Evolutionary conservation across 768 basidiomycete species (phyloP), one percentile per base, ranked within the genome.

Genomic region (Harrya chromipes): DNA sequence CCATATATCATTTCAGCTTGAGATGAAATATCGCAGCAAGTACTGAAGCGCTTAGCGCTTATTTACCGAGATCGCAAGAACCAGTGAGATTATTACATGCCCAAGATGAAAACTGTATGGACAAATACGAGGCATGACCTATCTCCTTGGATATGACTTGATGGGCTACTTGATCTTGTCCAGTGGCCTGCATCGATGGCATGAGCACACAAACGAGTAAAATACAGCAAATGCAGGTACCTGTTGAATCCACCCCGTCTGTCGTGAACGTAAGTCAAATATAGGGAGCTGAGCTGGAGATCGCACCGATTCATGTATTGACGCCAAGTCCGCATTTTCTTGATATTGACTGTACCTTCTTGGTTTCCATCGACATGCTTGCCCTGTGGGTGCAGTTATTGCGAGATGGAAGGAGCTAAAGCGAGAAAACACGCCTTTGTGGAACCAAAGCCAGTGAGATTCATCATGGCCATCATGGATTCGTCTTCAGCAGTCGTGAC

Each of bases 281-380:
- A 46, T 41, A 51, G 38, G 8, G 34, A 54, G 23, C n/a, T 43
- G 34, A 27, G 14, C 17, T 26, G 24, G 12, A n/a, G 53, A 27
- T 52, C 77, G 41, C 59, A 84, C 83, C 93, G 81, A 68, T 97
- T 97, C 95, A 99, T 99, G 69, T 99, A 99, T 70, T 98, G 95
- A 56, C 93, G 78, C 94, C 93, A 95, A 21, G 91, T 94, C 52
- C 92, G 76, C 49, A 80, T 81, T 72, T 91, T 93, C 77, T 89
- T 93, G 58, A 87, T 69, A 46, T 81, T 68, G 31, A 74, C 78
- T 33, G 52, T 60, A 38, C 85, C 87, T 53, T 87, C 85, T 69
- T 94, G 87, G 52, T 95, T 93, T 20, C 92, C 90, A 33, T 78
- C 74, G 31, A 94, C 89, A 40, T 76, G 80, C 62, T 88, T 89